A percentile compares a stretch with the other conserved stretches of the same genome.
phyloP scores from a whole-genome alignment of 2,329 filamentous ascomycete genomes.

The Boeremia exigua region DNA sequence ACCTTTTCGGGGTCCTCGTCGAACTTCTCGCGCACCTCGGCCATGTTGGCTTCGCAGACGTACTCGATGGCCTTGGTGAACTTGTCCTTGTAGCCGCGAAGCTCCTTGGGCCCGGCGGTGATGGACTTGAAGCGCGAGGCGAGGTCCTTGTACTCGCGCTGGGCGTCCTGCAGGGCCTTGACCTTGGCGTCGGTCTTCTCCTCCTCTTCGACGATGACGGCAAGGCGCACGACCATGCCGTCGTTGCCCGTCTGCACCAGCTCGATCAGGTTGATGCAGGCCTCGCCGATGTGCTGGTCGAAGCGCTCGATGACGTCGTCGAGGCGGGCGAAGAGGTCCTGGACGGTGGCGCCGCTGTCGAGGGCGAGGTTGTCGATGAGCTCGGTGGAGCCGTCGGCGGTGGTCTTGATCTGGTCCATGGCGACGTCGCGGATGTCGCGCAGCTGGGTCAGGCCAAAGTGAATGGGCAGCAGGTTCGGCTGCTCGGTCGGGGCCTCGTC shows the following conservation, averaged over 20 bases:
- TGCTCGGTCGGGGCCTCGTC: conserved; percentile 87
- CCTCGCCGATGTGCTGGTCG: conserved; percentile 88
- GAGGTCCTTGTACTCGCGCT: conserved; percentile 95
- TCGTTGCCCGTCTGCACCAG: conserved; percentile 86
- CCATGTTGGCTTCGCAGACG: conserved; percentile 76
- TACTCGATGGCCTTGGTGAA: conserved; percentile 81
- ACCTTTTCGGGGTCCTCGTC: conserved; percentile 81
- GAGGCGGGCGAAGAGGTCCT: conserved; percentile 86
- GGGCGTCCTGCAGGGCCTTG: conserved; percentile 87
- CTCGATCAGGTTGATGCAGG: conserved; percentile 88
- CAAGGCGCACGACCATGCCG: conserved; percentile 87
- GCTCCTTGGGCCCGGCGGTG: conserved; percentile 87
- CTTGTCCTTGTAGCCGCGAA: conserved; percentile 96
- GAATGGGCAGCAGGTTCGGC: conserved; percentile 85
- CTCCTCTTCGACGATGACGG: conserved; percentile 91
- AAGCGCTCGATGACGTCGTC: conserved; percentile 93
- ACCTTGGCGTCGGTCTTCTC: conserved; percentile 96
- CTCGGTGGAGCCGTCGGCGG: conserved; percentile 92
- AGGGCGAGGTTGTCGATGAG: conserved; percentile 76
- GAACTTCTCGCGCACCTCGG: conserved; percentile 74
- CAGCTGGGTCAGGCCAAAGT: conserved; percentile 90
- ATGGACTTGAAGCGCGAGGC: conserved; percentile 94
- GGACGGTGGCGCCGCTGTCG: conserved; percentile 74
- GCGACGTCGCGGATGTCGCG: conserved; percentile 95
- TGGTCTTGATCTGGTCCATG: conserved; percentile 85